These are phyloP conservation scores for Aurifilum marmelostoma DNA, from an alignment of 2,329 filamentous ascomycete genomes.

Conservation along the genomic window DNA sequence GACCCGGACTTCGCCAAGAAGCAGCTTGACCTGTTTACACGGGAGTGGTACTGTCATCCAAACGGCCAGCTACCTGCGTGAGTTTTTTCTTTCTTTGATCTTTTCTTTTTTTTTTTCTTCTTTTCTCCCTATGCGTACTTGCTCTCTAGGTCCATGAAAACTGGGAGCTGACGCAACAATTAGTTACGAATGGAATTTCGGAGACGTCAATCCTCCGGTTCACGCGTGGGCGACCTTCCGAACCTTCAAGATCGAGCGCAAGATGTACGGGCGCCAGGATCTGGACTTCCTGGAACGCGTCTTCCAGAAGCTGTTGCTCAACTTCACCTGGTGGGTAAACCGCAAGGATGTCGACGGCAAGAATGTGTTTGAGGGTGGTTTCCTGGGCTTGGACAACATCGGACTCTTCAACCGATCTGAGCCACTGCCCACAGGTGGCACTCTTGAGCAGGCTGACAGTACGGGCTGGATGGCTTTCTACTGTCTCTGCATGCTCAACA, in stretches of 20 bases:
- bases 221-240: conserved; percentile 96
- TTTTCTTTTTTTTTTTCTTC: not conserved
- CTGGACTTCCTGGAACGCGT: conserved; percentile 94
- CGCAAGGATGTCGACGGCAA: conserved; percentile 93
- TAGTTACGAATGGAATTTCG: conserved; percentile 92
- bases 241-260: conserved; percentile 97
- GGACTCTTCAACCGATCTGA: conserved; percentile 97
- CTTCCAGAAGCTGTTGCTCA: conserved; percentile 92
- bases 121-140: no score
- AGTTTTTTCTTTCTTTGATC: conserved; percentile 36
- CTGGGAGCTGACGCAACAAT: not conserved
- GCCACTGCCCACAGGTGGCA: conserved; percentile 88
- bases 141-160: not conserved
- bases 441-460: conserved; percentile 94
- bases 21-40: conserved; percentile 91
- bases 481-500: conserved; percentile 95
- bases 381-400: conserved; percentile 95
- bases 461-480: conserved; percentile 99
- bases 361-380: conserved; percentile 96
- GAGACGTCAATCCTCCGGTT: conserved; percentile 94
- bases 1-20: conserved; percentile 98
- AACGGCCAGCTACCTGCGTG: conserved; percentile 93
- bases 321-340: conserved; percentile 99
- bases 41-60: conserved; percentile 98
- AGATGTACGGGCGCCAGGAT: conserved; percentile 93